Percentiles rank a stretch among this genome's conserved stretches.
These are phyloP conservation scores for Epichloe sylvatica DNA, from an alignment of 2,329 filamentous ascomycete genomes.

Conservation along the genomic window DNA sequence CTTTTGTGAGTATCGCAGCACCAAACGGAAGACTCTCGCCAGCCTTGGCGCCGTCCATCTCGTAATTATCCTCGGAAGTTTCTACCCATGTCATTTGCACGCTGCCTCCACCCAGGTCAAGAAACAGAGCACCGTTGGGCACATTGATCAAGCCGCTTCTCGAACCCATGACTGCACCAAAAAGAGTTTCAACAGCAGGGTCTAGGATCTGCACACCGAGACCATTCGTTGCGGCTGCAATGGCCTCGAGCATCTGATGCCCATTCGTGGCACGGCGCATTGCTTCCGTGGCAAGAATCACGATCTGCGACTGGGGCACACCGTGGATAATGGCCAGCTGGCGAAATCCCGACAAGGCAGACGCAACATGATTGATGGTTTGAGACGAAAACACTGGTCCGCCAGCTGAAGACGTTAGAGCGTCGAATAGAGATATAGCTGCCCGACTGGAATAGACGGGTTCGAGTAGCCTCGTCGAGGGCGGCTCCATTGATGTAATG, in stretches of 20 bases:
- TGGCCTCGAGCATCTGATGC: constrained; percentile 49
- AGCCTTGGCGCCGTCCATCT: constrained; percentile 36
- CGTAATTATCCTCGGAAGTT: constrained; percentile 32
- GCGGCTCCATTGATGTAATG: constrained; percentile 65
- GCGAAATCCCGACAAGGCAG: constrained; percentile 56
- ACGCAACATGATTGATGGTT: constrained; percentile 52
- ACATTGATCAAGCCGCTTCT: constrained; percentile 58
- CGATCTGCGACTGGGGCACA: constrained; percentile 51
- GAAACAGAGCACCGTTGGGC: constrained; percentile 53
- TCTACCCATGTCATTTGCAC: constrained; percentile 53
- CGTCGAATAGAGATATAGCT: constrained; percentile 77
- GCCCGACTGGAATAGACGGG: constrained; percentile 68
- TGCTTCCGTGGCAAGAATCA: constrained; percentile 76
- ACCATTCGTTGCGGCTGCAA: constrained; percentile 45
- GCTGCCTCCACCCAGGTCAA: constrained; percentile 70
- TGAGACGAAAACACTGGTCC: constrained; percentile 31
- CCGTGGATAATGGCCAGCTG: constrained; percentile 54
- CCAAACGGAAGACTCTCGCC: constrained; percentile 49
- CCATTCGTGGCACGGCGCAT: constrained; percentile 70
- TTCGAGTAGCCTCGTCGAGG: constrained; percentile 55
- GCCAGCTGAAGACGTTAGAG: constrained; percentile 39
- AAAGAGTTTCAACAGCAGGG: constrained; percentile 69
- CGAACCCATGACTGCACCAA: constrained; percentile 67
- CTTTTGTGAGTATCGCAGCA: constrained; percentile 40
- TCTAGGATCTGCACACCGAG: constrained; percentile 59